Conservation (phyloP, 495 filamentous ascomycete genomes). For the Alectoria sarmentosa region DNA sequence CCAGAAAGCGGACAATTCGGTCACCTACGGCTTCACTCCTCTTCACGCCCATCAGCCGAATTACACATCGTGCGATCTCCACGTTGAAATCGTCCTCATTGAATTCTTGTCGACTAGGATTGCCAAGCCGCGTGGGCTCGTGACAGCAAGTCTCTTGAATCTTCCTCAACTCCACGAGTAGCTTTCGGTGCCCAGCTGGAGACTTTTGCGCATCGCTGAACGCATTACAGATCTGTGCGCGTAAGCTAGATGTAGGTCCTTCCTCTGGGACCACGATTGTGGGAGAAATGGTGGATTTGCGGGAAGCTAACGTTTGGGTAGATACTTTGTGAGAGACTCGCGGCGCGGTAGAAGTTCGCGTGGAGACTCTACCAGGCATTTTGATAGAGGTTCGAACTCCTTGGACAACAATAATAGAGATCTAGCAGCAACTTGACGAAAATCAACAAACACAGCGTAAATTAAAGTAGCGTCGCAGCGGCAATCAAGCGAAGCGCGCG, state of each 20-base stretch:
- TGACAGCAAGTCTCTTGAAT: slow-evolving; percentile 79
- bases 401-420: neutral
- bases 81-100: slow-evolving; percentile 80
- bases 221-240: slow-evolving; percentile 66
- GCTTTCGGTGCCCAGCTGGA: slow-evolving; percentile 82
- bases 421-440: neutral
- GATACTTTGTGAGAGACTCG: slow-evolving; percentile 50
- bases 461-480: no score
- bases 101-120: slow-evolving; percentile 48
- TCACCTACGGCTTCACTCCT: slow-evolving; percentile 90
- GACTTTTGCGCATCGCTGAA: slow-evolving; percentile 85
- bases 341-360: slow-evolving; percentile 49
- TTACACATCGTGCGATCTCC: slow-evolving; percentile 74
- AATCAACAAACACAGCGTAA: slow-evolving; percentile 1
- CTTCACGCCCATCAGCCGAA: slow-evolving; percentile 77
- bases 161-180: slow-evolving; percentile 77
- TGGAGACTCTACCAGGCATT: slow-evolving; percentile 57
- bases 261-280: slow-evolving; percentile 64
- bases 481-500: slow-evolving; percentile 8
- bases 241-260: slow-evolving; percentile 59
- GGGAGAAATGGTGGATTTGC: slow-evolving; percentile 48
- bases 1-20: slow-evolving; percentile 74
- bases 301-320: slow-evolving; percentile 42
- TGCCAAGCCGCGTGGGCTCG: slow-evolving; percentile 37
- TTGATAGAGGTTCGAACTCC: slow-evolving; percentile 14